These are phyloP conservation scores for Fraxinus latifolia DNA, from an alignment of 305 asterid species.

Conservation along the genomic window DNA sequence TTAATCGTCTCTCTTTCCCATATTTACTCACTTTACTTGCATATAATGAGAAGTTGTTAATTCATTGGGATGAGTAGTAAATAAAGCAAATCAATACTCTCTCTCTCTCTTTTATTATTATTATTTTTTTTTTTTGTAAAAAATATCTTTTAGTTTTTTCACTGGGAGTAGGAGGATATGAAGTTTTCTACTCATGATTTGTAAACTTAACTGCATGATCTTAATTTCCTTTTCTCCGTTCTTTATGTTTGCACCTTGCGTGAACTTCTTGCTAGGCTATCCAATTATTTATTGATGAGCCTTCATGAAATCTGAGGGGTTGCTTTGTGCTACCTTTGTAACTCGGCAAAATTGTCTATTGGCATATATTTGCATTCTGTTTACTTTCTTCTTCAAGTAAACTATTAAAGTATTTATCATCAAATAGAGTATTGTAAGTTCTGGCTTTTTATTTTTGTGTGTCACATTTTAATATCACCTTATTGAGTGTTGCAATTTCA, in stretches of 20 bases:
- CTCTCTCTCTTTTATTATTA: background rate
- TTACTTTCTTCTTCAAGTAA: slow-evolving; percentile 1
- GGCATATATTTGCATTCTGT: background rate
- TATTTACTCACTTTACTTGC: background rate
- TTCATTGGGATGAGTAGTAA: background rate
- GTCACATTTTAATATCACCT: background rate
- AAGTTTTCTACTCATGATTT: background rate
- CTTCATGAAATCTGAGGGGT: background rate
- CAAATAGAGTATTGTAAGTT: background rate
- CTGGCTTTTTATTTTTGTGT: background rate
- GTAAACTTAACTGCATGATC: background rate
- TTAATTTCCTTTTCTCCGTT: background rate
- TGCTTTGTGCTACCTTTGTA: slow-evolving; percentile 7
- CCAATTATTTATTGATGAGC: background rate
- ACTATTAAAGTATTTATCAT: background rate
- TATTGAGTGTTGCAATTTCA: background rate
- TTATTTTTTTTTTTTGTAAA: background rate
- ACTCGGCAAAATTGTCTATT: background rate
- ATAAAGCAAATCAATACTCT: background rate
- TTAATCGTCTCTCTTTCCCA: background rate
- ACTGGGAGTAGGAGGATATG: background rate
- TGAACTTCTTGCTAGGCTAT: background rate
- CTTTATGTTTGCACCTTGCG: background rate
- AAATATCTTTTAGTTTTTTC: background rate
- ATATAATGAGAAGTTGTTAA: background rate